Conservation (phyloP, 2,329 filamentous ascomycete genomes). For the Neurospora sp. region DNA sequence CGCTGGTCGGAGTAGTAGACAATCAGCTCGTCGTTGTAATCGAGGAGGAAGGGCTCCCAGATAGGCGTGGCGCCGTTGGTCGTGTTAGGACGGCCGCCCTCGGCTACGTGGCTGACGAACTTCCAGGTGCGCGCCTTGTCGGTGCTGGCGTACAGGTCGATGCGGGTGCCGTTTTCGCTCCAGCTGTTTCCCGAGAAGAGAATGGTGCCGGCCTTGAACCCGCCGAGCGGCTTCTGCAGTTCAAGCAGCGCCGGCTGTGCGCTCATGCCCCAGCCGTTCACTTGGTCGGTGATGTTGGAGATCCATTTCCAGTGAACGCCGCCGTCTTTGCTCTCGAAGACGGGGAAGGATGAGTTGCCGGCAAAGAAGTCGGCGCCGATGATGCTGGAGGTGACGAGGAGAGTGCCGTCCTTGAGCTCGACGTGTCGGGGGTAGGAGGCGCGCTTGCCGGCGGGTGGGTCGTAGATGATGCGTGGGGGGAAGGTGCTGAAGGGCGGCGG, state of each 20-base stretch:
- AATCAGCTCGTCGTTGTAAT: slow-evolving; percentile 48
- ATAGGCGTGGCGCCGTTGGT: slow-evolving; percentile 57
- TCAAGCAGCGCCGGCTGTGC: slow-evolving; percentile 61
- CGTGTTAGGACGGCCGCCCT: slow-evolving; percentile 48
- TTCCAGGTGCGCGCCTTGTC: slow-evolving; percentile 53
- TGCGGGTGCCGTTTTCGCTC: slow-evolving; percentile 52
- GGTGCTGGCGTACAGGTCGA: slow-evolving; percentile 56
- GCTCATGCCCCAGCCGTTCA: slow-evolving; percentile 53
- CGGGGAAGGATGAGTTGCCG: slow-evolving; percentile 32
- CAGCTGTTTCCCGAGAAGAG: slow-evolving; percentile 50
- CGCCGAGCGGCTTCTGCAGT: slow-evolving; percentile 45
- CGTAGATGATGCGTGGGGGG: slow-evolving; percentile 12
- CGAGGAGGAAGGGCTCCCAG: slow-evolving; percentile 61
- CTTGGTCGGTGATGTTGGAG: slow-evolving; percentile 50
- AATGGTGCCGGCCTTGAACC: slow-evolving; percentile 51
- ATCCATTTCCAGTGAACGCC: slow-evolving; percentile 52
- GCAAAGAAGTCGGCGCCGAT: slow-evolving; percentile 1
- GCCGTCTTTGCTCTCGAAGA: slow-evolving; percentile 39
- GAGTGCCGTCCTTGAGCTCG: slow-evolving; percentile 15
- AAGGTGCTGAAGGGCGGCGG: slow-evolving; percentile 7
- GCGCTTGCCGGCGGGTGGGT: slow-evolving; percentile 5
- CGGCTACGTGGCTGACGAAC: slow-evolving; percentile 55
- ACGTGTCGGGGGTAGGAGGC: slow-evolving; percentile 12
- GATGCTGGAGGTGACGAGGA: slow-evolving; percentile 13
- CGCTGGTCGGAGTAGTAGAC: slow-evolving; percentile 65